phyloP scores from a whole-genome alignment of 83 land plant species.

The Thuja plicata region DNA sequence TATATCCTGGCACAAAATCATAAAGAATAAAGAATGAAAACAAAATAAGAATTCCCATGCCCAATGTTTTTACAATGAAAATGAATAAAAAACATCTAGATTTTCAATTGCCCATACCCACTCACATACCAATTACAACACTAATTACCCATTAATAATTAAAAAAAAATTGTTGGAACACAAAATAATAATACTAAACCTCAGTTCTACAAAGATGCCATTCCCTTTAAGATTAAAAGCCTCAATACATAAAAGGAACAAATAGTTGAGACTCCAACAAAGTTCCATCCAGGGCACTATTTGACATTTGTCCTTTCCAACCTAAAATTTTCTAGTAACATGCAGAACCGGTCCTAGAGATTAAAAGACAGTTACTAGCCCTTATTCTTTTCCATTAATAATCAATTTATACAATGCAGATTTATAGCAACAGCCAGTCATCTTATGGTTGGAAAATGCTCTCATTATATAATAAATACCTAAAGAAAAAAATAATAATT shows the following conservation, averaged over 20 bases:
- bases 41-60: background rate
- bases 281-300: background rate
- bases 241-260: background rate
- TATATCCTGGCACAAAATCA: conserved; percentile 2
- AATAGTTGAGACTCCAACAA: background rate
- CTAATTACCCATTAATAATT: background rate
- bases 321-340: background rate
- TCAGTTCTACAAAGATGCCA: background rate
- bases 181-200: background rate
- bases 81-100: background rate
- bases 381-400: background rate
- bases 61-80: conserved; percentile 3
- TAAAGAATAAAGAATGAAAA: background rate
- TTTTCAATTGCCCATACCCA: background rate
- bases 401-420: background rate
- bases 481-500: background rate
- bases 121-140: background rate
- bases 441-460: background rate
- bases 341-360: background rate
- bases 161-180: background rate
- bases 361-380: background rate
- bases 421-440: background rate
- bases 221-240: background rate
- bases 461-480: background rate
- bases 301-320: background rate